Base-by-base conservation (phyloP, 495 filamentous ascomycete species). In the Penicillium soppii region DNA sequence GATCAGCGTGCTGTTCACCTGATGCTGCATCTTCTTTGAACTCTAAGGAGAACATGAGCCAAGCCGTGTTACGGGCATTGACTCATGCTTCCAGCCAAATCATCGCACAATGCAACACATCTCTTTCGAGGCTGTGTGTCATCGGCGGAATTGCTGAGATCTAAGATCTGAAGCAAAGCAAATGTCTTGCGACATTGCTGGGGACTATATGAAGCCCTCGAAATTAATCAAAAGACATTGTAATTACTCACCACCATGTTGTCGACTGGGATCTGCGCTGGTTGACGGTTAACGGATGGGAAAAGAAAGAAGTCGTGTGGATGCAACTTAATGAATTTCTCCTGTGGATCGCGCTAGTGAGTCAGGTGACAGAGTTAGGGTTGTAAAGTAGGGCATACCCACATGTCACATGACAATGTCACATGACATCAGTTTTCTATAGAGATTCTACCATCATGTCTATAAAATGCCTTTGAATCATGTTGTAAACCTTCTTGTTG, bases 1-100 rank as follows among this genome's bases (percentile, higher is more conserved):
- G 84, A 91, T 95, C 87, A 95, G 89, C 85, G 48, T 82, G 83
- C 77, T 78, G 80, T 86, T 80, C 87, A 88, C 87, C 78, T 84
- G 80, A 70, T 81, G 79, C 75, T 75, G 70, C 66, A 82, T 88
- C 87, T 89, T 88, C 82, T 81, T 83, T 88, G 77, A 85, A 91
- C 90, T 95, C 90, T 96, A 96, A 74, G 85, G 88, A 91, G 87
- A 79, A 76, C 73, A 70, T 67, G 74, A 77, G 72, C 62, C 50
- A 53, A 75, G 73, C 63, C 53, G 77, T 82, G 78, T 86, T 80
- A 73, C 82, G 45, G 59, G 58, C 77, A 74, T 80, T 67, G 63
- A 73, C 73, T 73, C 62, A 69, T 77, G 77, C 67, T 87, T 92
- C 89, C 86, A 92, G 89, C 87, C 89, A 89, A 40, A 77, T 88